Base-by-base conservation (phyloP, 208 protist species). In the Porcisia deanei region DNA sequence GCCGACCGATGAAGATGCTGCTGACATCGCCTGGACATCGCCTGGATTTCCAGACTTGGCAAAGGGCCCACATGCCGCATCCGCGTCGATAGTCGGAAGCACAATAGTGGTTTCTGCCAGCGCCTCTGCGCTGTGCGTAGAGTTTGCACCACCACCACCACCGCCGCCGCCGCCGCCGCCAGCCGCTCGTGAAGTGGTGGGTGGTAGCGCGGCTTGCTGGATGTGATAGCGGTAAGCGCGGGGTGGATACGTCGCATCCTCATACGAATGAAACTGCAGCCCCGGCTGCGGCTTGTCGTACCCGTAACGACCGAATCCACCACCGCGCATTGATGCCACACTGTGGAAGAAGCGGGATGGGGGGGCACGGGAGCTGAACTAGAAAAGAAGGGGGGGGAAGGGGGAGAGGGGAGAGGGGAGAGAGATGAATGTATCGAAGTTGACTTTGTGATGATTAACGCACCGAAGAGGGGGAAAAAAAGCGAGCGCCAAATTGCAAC, bases 51-150 rank as follows among this genome's bases (percentile, higher is more conserved):
- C 55, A 53, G 57, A 37, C 20, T 37, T 41, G 60, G 66, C 30
- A 20, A 71, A 78, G 0, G 88, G 88, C 20, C 83, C 77, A 65
- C 88, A 92, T 20, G 85, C 60, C 3, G 84, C 61, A 68, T 92
- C 85, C 0, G 90, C 85, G 68, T 96, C 91, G 58, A 94, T 90
- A 76, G 89, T 96, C 0, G 91, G 91, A 14, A 93, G 77, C 3
- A 92, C 82, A 52, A 94, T 75, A 52, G 83, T 37, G n/a, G 60
- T 66, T 30, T 59, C 25, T 6, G 25, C 20, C 20, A 20, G 61
- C 65, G 71, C 49, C 34, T 76, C 75, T 49, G 45, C 22, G 20
- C n/a, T 16, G 49, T 63, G 53, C 2, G 30, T 43, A 22, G 69
- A 37, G 34, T 4, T 43, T 30, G 52, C 41, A 20, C 71, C 66